Conservation (phyloP, 495 filamentous ascomycete species). For the Cudoniella acicularis region DNA sequence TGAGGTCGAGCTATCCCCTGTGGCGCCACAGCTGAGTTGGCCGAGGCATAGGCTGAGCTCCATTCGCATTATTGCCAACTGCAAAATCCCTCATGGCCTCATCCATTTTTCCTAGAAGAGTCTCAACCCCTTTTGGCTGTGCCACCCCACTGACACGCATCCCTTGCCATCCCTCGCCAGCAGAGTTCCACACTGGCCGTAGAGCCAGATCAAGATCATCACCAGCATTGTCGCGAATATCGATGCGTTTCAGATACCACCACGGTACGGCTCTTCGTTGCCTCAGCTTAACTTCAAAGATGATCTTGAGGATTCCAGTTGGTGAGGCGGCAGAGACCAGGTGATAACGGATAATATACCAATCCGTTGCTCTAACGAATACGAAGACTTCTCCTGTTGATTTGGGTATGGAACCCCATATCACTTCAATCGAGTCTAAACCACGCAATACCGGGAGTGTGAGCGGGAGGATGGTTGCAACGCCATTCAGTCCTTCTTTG, state of each 20-base stretch:
- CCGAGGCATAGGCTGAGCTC: too few species aligned
- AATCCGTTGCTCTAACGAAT: conserved; percentile 41
- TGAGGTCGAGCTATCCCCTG: neutral
- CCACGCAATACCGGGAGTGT: conserved; percentile 68
- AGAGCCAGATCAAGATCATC: conserved; percentile 21
- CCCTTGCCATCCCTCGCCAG: conserved; percentile 16
- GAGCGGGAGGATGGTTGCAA: conserved; percentile 49
- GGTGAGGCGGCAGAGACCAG: conserved; percentile 21
- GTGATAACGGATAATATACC: conserved; percentile 45
- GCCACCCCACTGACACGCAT: conserved; percentile 25
- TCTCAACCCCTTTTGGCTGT: conserved; percentile 10
- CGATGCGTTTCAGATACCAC: conserved; percentile 34
- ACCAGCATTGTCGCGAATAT: conserved; percentile 3
- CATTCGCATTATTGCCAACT: neutral
- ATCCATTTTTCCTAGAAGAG: conserved; percentile 19
- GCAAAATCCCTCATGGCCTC: conserved; percentile 19
- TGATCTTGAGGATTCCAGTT: conserved; percentile 24
- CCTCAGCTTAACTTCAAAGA: conserved; percentile 35
- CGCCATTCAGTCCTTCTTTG: conserved; percentile 49
- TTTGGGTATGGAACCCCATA: conserved; percentile 33
- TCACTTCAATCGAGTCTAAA: conserved; percentile 52
- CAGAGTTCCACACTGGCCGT: conserved; percentile 19
- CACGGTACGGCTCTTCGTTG: conserved; percentile 30
- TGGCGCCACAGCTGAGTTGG: too few species aligned
- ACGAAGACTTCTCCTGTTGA: conserved; percentile 38